Evolutionary conservation across 768 basidiomycete genomes (phyloP), one percentile per base, ranked within the genome.

Genomic region (Neoboletus subvelutipes): DNA sequence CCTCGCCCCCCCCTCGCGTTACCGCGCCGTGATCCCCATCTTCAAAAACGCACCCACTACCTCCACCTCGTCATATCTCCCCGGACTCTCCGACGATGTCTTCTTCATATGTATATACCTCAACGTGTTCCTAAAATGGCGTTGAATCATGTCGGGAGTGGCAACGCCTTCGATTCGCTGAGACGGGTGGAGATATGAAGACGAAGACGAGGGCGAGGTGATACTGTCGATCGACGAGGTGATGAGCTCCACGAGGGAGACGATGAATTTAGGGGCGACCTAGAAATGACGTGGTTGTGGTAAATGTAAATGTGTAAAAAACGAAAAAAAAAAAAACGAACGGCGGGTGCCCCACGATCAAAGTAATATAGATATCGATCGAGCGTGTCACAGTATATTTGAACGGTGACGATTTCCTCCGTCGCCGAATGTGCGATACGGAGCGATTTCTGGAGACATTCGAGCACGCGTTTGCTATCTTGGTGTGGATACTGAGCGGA

Each of bases 291-390:
- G 28, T 28, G 28, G n/a, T n/a, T n/a, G n/a, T n/a, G n/a, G n/a
- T n/a, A n/a, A n/a, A n/a, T n/a, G n/a, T n/a, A n/a, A n/a, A n/a
- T n/a, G n/a, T 17, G 13, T 34, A 15, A 12, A 36, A 1, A 5
- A 13, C 15, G 15, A 8, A 24, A 13, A 15, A 6, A 24, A 12
- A 11, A 9, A 33, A 33, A 24, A 50, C 90, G 70, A 67, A 98
- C 96, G 20, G 92, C 93, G 53, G 93, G 85, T 26, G 94, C 92
- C 46, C 89, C 90, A 45, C 87, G 92, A 66, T 99, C 96, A 52
- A 98, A 88, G 74, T 97, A 98, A 72, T 94, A 98, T 40, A 98
- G 76, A 71, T 98, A 98, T 66, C 89, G 90, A 70, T 99, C 96
- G 33, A 99, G 83, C 13, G 96, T 93, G 71, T 98, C 94, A 62